Evolutionary conservation across 805 yeast species (phyloP), one percentile per base, ranked within the genome.

Genomic region (Zygosaccharomyces rouxii): DNA sequence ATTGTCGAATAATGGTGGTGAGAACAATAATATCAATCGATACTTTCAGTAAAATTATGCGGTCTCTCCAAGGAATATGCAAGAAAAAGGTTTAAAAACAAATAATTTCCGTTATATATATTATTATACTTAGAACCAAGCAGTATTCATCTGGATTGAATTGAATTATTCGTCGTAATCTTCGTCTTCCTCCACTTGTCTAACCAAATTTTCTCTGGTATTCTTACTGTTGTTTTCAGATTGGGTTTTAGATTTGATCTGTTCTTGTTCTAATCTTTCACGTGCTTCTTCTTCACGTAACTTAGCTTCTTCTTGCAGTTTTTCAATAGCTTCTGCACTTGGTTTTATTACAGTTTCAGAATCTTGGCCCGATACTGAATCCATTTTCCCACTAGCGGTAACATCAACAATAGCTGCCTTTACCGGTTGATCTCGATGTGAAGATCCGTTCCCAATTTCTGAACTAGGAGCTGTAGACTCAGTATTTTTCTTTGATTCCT

Each of bases 101-200:
- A 33, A 41, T 26, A 41, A 29, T 10, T 19, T 41, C 19, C 26
- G 37, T 29, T 28, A 38, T 38, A 41, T 29, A 29, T 29, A 41
- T 29, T 28, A 16, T 25, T 13, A 13, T 41, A 29, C 11, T 29
- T 38, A 26, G 9, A 14, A n/a, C 10, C 4, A 6, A 23, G 33
- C 37, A 33, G 10, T 33, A 16, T 9, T 33, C 5, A 14, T 6
- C 5, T 33, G 19, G 14, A 7, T 7, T 16, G 13, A 16, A 30
- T 19, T 38, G 16, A 33, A 26, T 47, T 64, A 76, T 42, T 69
- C 73, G 53, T 75, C 79, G 55, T 73, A 73, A 51, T 73, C 68
- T 44, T 71, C 73, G 48, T 73, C 77, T 50, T 72, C 77, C 45
- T 71, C 76, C 19, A 73, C 68, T 48, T 69, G 63, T 46, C 77